Evolutionary conservation across 768 basidiomycete genomes (phyloP).

Genomic region (Tricholoma flavovirens): DNA sequence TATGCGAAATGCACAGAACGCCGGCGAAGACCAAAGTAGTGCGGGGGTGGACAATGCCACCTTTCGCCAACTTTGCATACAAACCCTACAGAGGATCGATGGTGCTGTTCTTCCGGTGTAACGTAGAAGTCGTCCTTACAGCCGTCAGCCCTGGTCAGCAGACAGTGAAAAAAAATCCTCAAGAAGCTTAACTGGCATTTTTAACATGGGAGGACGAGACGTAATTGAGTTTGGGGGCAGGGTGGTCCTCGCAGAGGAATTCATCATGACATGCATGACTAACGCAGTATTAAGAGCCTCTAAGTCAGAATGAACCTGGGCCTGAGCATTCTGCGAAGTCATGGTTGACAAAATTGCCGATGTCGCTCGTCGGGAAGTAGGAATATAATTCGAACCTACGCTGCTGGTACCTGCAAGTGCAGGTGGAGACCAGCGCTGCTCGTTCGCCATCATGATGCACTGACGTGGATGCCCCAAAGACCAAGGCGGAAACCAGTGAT

Average conservation of each 20-base stretch:
- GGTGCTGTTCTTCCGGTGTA: neutral
- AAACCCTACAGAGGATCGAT: slow-evolving; percentile 1
- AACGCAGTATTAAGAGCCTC: too few relatives aligned
- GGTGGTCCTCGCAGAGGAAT: neutral
- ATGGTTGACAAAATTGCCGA: too few relatives aligned
- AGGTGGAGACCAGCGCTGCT: too few relatives aligned
- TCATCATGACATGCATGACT: neutral
- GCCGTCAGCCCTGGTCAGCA: neutral
- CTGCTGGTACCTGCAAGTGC: too few relatives aligned
- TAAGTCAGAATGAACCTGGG: too few relatives aligned
- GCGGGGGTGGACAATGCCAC: slow-evolving; percentile 6
- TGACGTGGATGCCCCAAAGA: too few relatives aligned
- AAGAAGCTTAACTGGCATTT: neutral
- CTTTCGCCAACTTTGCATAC: slow-evolving; percentile 2
- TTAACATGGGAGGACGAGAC: neutral
- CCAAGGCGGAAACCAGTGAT: too few relatives aligned
- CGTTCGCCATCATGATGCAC: too few relatives aligned
- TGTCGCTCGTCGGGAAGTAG: too few relatives aligned
- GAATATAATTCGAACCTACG: too few relatives aligned
- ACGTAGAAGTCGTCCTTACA: neutral
- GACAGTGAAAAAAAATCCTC: neutral
- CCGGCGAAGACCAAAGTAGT: slow-evolving; percentile 4
- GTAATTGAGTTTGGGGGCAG: too few relatives aligned
- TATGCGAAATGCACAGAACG: neutral
- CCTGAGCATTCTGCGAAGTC: too few relatives aligned